Conservation (phyloP, 2,329 filamentous ascomycete species). For the Fusarium sp. region DNA sequence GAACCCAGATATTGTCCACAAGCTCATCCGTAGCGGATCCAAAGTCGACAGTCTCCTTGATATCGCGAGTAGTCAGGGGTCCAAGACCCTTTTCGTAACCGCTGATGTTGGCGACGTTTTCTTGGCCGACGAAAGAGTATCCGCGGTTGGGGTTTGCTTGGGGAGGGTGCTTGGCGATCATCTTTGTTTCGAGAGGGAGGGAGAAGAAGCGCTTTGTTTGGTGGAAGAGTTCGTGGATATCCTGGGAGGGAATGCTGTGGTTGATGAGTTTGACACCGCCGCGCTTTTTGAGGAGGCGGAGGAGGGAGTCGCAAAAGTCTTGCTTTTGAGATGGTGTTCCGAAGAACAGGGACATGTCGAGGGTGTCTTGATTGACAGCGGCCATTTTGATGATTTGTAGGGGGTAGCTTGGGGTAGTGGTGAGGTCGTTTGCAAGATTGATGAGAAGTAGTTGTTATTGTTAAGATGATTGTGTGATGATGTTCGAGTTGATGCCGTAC, state of each 20-base stretch:
- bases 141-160: conserved; percentile 53
- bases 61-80: conserved; percentile 65
- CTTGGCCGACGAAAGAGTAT: conserved; percentile 52
- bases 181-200: conserved; percentile 49
- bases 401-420: not conserved
- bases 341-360: conserved; percentile 49
- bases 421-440: not conserved
- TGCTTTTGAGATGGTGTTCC: conserved; percentile 43
- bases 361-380: conserved; percentile 34
- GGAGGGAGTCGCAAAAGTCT: conserved; percentile 43
- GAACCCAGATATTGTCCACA: conserved; percentile 48
- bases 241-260: conserved; percentile 41
- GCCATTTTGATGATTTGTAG: conserved; percentile 16
- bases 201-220: conserved; percentile 50
- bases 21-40: conserved; percentile 50
- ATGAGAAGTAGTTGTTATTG: not conserved
- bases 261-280: conserved; percentile 46
- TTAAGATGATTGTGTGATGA: conserved; percentile 4
- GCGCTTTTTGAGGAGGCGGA: conserved; percentile 39
- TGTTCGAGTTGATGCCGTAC: not conserved
- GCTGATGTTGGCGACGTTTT: conserved; percentile 52
- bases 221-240: conserved; percentile 41
- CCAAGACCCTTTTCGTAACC: conserved; percentile 57
- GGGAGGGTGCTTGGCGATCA: conserved; percentile 49
- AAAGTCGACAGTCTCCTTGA: conserved; percentile 56